phyloP scores from a whole-genome alignment of 305 asterid genomes.

The Stenogyne calaminthoides region DNA sequence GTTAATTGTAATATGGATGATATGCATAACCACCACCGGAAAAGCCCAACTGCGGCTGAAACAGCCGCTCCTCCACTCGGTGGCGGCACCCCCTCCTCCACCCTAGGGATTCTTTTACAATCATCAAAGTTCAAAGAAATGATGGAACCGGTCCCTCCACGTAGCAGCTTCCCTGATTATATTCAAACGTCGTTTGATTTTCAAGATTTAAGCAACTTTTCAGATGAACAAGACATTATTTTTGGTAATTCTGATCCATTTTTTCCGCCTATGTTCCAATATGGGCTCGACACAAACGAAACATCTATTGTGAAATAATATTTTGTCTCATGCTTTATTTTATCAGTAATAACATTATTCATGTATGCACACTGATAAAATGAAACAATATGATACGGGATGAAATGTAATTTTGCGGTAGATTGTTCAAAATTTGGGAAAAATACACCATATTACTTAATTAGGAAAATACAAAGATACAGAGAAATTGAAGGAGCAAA shows the following conservation, averaged over 20 bases:
- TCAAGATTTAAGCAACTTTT: conserved; percentile 60
- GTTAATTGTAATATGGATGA: too few relatives aligned
- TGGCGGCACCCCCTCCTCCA: too few relatives aligned
- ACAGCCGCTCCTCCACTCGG: too few relatives aligned
- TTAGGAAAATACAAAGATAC: neutral
- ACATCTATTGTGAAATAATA: neutral
- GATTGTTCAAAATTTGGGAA: neutral
- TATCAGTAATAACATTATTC: neutral
- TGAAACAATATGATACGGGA: neutral
- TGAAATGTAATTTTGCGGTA: neutral
- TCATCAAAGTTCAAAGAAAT: too few relatives aligned
- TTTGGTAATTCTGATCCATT: conserved; percentile 62
- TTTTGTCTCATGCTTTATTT: neutral
- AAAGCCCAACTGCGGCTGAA: too few relatives aligned
- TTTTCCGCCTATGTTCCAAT: conserved; percentile 59
- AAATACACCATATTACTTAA: neutral
- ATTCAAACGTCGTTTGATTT: conserved; percentile 86
- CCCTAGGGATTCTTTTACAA: too few relatives aligned
- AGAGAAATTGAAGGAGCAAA: neutral
- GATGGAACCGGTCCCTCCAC: too few relatives aligned
- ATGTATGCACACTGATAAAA: neutral
- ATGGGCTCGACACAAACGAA: conserved; percentile 48
- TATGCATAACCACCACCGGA: too few relatives aligned
- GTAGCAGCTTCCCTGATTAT: conserved; percentile 91
- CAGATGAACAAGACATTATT: conserved; percentile 62